Percentiles rank a stretch among this genome's conserved stretches.
Conservation (phyloP, 352 stramenopile genomes). For the Globisporangium parvum region DNA sequence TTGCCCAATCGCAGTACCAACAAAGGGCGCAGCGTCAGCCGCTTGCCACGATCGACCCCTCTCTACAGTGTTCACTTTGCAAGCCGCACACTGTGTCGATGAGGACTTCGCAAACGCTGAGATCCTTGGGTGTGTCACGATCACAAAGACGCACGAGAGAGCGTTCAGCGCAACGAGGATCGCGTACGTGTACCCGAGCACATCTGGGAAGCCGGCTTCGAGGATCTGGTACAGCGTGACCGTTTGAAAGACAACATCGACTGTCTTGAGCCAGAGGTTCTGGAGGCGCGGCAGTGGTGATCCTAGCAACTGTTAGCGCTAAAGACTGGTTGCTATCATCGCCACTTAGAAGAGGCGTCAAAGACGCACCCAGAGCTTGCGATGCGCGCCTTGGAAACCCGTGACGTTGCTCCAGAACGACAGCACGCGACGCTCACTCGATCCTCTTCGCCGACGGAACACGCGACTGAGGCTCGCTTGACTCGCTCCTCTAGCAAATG, state of each 20-base stretch:
- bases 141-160: constrained; percentile 15
- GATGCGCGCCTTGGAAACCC: constrained; percentile 18
- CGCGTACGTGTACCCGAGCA: constrained; percentile 17
- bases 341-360: too few relatives aligned
- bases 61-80: too few relatives aligned
- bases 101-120: constrained; percentile 29
- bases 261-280: constrained; percentile 28
- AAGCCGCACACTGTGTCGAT: constrained; percentile 21
- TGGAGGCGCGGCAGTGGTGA: not conserved
- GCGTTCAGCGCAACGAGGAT: constrained; percentile 20
- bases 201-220: constrained; percentile 20
- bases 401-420: constrained; percentile 20
- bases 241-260: constrained; percentile 25
- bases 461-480: constrained; percentile 1
- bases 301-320: not conserved
- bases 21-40: not conserved
- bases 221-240: constrained; percentile 22
- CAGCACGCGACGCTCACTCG: constrained; percentile 6
- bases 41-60: too few relatives aligned
- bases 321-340: too few relatives aligned
- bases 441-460: not conserved
- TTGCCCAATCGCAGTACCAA: too few relatives aligned
- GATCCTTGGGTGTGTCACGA: constrained; percentile 13
- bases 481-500: constrained; percentile 1
- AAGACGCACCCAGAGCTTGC: constrained; percentile 30